phyloP scores from a whole-genome alignment of 2,329 filamentous ascomycete species.

The Magnaporthales sp. region DNA sequence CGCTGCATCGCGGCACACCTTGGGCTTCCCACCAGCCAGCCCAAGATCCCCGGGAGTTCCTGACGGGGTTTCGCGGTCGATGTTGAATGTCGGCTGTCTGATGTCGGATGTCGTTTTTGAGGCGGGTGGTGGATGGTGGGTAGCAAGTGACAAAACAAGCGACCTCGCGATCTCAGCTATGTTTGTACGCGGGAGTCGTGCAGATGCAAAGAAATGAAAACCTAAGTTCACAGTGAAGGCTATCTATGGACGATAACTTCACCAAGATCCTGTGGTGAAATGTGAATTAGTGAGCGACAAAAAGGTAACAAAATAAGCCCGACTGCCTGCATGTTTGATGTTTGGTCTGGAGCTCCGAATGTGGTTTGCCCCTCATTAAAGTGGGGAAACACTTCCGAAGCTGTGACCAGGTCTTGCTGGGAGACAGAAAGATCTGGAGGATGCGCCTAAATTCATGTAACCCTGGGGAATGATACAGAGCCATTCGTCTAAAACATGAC shows the following conservation, averaged over 20 bases:
- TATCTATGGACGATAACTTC: neutral
- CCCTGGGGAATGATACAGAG: too few relatives aligned
- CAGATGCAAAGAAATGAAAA: neutral
- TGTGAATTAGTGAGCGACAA: neutral
- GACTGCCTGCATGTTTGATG: neutral
- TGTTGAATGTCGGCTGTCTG: neutral
- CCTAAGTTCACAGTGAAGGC: neutral
- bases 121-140: neutral
- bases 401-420: neutral
- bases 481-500: neutral
- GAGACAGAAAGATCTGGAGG: neutral
- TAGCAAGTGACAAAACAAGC: neutral
- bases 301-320: neutral
- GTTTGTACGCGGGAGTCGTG: neutral
- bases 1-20: slow-evolving; percentile 12
- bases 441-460: neutral
- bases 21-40: neutral
- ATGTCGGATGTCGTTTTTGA: neutral
- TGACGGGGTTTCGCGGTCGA: neutral
- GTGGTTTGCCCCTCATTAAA: neutral
- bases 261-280: neutral
- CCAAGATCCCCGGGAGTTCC: neutral
- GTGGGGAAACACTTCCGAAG: neutral
- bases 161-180: neutral
- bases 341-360: neutral